Conservation (phyloP, 2,329 filamentous ascomycete species). For the Venturia pyrina region DNA sequence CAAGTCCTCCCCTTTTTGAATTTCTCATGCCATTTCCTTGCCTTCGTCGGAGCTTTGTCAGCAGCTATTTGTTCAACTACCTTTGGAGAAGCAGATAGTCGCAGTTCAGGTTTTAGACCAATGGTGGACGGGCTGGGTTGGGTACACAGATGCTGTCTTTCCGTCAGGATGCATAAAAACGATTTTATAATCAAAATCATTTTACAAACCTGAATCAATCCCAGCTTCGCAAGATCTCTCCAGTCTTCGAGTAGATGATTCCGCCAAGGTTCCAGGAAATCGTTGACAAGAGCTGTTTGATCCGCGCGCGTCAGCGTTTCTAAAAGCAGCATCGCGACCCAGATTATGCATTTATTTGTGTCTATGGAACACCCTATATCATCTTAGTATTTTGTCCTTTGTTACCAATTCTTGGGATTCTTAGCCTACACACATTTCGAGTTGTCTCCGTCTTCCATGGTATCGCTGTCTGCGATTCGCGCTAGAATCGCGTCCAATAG, state of each 20-base stretch:
- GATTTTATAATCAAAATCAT: background rate
- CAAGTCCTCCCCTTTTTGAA: constrained; percentile 10
- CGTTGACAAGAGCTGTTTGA: constrained; percentile 22
- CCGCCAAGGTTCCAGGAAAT: constrained; percentile 31
- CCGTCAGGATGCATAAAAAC: background rate
- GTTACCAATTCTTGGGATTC: background rate
- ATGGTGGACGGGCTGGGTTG: constrained; percentile 7
- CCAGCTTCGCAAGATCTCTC: constrained; percentile 21
- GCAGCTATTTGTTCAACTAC: background rate
- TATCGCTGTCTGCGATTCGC: constrained; percentile 18
- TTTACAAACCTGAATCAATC: constrained; percentile 10
- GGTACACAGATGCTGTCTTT: background rate
- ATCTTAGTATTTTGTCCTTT: background rate
- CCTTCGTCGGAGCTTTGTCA: background rate
- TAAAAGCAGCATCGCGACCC: constrained; percentile 31
- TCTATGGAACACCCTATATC: constrained; percentile 10
- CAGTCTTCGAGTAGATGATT: constrained; percentile 34
- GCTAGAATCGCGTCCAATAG: constrained; percentile 29
- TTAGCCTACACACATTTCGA: constrained; percentile 18
- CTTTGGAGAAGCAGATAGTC: background rate
- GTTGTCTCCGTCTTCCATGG: constrained; percentile 3
- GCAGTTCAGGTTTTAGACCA: constrained; percentile 8
- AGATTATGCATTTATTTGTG: constrained; percentile 18
- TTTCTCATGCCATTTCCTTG: constrained; percentile 15
- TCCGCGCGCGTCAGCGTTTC: constrained; percentile 26